phyloP scores from a whole-genome alignment of 805 yeast genomes.

The Candida coquimbonensis region DNA sequence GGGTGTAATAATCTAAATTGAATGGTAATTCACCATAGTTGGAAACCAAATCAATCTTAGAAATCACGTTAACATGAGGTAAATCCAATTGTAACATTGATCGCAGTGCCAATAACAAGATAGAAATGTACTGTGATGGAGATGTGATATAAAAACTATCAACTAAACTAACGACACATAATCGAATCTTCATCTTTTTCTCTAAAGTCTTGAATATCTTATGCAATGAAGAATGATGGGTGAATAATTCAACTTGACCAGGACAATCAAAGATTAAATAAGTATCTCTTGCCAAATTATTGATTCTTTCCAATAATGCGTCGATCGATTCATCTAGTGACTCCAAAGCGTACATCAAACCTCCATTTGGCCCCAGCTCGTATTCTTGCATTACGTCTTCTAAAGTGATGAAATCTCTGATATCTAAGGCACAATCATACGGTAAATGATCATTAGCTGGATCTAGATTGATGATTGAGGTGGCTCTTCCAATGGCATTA shows the following conservation, averaged over 20 bases:
- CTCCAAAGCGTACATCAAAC: slow-evolving; percentile 83
- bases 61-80: slow-evolving; percentile 89
- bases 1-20: slow-evolving; percentile 79
- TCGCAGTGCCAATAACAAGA: slow-evolving; percentile 71
- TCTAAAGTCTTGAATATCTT: slow-evolving; percentile 60
- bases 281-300: slow-evolving; percentile 40
- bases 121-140: slow-evolving; percentile 85
- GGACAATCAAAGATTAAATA: slow-evolving; percentile 86
- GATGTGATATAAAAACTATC: slow-evolving; percentile 78
- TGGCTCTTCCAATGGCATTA: slow-evolving; percentile 88
- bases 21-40: slow-evolving; percentile 80
- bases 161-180: slow-evolving; percentile 79
- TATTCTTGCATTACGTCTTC: slow-evolving; percentile 75
- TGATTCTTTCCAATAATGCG: slow-evolving; percentile 48
- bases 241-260: slow-evolving; percentile 93
- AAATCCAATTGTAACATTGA: slow-evolving; percentile 89
- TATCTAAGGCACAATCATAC: slow-evolving; percentile 71
- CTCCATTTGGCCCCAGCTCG: slow-evolving; percentile 81
- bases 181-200: slow-evolving; percentile 57
- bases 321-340: slow-evolving; percentile 49
- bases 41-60: slow-evolving; percentile 78
- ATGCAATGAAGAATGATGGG: slow-evolving; percentile 74
- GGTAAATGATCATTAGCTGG: slow-evolving; percentile 78
- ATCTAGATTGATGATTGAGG: slow-evolving; percentile 80
- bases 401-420: slow-evolving; percentile 65